Evolutionary conservation across 179 eudicot genomes (phyloP).

Genomic region (Gypsophila paniculata): DNA sequence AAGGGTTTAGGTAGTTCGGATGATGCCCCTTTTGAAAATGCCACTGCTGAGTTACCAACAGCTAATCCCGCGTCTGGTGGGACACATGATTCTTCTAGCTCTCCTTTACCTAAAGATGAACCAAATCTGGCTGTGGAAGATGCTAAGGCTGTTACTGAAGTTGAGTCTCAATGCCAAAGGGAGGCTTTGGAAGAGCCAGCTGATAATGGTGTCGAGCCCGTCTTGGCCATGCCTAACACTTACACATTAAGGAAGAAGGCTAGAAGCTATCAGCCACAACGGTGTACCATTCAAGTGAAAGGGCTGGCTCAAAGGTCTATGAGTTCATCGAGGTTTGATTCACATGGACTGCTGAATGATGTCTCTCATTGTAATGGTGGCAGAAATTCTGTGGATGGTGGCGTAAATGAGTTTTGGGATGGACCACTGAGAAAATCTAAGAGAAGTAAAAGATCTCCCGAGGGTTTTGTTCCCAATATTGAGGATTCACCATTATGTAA

Average conservation of each 20-base stretch:
- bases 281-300: slow-evolving; percentile 32
- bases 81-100: slow-evolving; percentile 26
- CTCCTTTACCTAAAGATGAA: slow-evolving; percentile 40
- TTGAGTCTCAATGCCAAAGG: slow-evolving; percentile 34
- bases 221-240: slow-evolving; percentile 31
- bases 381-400: slow-evolving; percentile 30
- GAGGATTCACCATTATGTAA: slow-evolving; percentile 41
- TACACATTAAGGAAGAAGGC: slow-evolving; percentile 42
- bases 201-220: slow-evolving; percentile 31
- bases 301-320: slow-evolving; percentile 50
- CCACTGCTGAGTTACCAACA: slow-evolving; percentile 23
- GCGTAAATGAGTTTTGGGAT: slow-evolving; percentile 40
- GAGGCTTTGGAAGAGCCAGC: slow-evolving; percentile 39
- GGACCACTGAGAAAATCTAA: slow-evolving; percentile 53
- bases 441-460: slow-evolving; percentile 56
- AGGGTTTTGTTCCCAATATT: slow-evolving; percentile 34
- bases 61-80: slow-evolving; percentile 35
- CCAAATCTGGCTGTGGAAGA: slow-evolving; percentile 38
- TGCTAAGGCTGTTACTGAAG: slow-evolving; percentile 34
- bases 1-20: slow-evolving; percentile 35
- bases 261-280: slow-evolving; percentile 41
- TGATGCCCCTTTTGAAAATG: slow-evolving; percentile 36
- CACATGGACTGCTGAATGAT: slow-evolving; percentile 36
- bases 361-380: slow-evolving; percentile 32
- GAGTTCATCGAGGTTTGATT: slow-evolving; percentile 48